Evolutionary conservation across 2,329 filamentous ascomycete species (phyloP).

Genomic region (Xylariaceae sp.): DNA sequence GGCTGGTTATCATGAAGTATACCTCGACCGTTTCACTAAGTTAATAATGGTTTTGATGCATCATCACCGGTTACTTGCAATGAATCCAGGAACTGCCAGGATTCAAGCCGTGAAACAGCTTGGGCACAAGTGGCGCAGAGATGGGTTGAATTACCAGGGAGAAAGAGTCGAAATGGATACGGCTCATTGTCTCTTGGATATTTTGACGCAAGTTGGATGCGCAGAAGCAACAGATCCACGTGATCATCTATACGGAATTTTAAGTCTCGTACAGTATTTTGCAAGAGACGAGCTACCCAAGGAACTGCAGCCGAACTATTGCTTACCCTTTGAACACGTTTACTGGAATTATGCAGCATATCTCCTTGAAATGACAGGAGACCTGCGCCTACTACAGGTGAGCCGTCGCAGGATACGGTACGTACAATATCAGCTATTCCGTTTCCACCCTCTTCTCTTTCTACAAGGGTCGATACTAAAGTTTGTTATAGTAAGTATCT

Average conservation of each 20-base stretch:
- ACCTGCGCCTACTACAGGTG: constrained; percentile 17
- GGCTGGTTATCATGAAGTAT: constrained; percentile 9
- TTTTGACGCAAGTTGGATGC: background rate
- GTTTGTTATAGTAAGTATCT: too few relatives aligned
- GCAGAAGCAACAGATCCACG: constrained; percentile 4
- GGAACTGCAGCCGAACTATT: constrained; percentile 18
- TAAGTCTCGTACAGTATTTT: background rate
- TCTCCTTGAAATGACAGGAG: constrained; percentile 5
- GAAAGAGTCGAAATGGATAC: background rate
- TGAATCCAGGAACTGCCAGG: background rate
- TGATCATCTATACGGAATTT: constrained; percentile 6
- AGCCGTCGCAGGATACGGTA: too few relatives aligned
- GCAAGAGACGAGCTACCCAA: constrained; percentile 7
- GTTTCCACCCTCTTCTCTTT: too few relatives aligned
- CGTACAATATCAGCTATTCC: too few relatives aligned
- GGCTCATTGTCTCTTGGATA: background rate
- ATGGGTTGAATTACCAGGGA: background rate
- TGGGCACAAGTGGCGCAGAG: background rate
- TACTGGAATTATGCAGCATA: constrained; percentile 21
- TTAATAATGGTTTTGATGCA: background rate
- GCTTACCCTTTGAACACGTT: constrained; percentile 8
- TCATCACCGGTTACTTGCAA: background rate
- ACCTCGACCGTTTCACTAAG: background rate
- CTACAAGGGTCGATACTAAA: too few relatives aligned
- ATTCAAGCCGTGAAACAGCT: background rate